Percentiles rank a stretch among this genome's conserved stretches.
Conservation (phyloP, 2,329 filamentous ascomycete species). For the Verticillium nonalfalfae region DNA sequence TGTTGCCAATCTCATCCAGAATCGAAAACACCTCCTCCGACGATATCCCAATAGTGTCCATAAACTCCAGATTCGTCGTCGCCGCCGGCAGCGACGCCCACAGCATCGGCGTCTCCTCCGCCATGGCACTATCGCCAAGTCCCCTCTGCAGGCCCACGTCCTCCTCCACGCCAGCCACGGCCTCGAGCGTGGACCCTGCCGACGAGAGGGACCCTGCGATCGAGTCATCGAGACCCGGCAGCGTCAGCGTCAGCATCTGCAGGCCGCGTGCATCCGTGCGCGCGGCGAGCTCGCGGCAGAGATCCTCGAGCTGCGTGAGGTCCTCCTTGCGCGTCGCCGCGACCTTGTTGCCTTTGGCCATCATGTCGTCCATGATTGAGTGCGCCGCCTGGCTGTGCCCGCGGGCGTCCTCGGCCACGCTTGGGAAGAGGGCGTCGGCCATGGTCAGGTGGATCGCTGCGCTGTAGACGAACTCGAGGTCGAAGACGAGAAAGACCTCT, state of each 20-base stretch:
- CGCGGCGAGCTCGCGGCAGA: slow-evolving; percentile 19
- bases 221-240: slow-evolving; percentile 3
- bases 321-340: slow-evolving; percentile 25
- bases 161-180: background rate
- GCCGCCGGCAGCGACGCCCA: slow-evolving; percentile 1
- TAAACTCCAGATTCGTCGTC: slow-evolving; percentile 20
- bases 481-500: slow-evolving; percentile 30
- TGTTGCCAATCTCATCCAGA: slow-evolving; percentile 23
- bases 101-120: background rate
- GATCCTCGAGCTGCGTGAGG: slow-evolving; percentile 17
- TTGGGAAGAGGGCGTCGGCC: slow-evolving; percentile 27
- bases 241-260: slow-evolving; percentile 16
- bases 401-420: slow-evolving; percentile 19
- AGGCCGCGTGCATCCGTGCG: slow-evolving; percentile 19
- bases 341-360: slow-evolving; percentile 22
- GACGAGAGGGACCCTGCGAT: background rate
- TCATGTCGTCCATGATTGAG: slow-evolving; percentile 26
- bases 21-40: slow-evolving; percentile 30
- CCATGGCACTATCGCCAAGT: background rate
- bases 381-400: slow-evolving; percentile 14
- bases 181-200: background rate
- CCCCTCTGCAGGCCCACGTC: background rate
- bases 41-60: slow-evolving; percentile 29
- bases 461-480: slow-evolving; percentile 28
- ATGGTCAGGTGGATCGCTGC: slow-evolving; percentile 28